These are phyloP conservation scores for Cyclostephanos tholiformis DNA, from an alignment of 108 stramenopile species.

Conservation along the genomic window DNA sequence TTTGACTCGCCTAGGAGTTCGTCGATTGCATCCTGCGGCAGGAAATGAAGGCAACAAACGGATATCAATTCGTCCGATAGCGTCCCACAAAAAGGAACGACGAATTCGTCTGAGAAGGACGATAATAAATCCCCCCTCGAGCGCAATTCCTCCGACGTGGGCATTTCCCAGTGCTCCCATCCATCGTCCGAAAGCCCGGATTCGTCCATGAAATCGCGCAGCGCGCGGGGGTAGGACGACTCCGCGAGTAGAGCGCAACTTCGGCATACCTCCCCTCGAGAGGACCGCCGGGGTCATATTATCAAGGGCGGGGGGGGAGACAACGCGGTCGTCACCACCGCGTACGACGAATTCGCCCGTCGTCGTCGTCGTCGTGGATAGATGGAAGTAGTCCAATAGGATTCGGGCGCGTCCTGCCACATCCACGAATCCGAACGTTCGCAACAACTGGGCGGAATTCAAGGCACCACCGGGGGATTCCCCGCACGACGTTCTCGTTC, in stretches of 20 bases:
- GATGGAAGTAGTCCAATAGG: conserved; percentile 2
- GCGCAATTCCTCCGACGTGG: background rate
- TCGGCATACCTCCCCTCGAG: conserved; percentile 48
- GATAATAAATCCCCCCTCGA: conserved; percentile 14
- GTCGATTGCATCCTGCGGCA: conserved; percentile 64
- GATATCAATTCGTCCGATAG: conserved; percentile 76
- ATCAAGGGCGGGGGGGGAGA: background rate
- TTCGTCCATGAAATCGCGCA: conserved; percentile 40
- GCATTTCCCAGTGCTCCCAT: conserved; percentile 51
- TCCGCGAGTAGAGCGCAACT: conserved; percentile 41
- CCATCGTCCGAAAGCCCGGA: conserved; percentile 38
- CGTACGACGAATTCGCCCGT: too few relatives aligned
- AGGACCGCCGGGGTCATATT: conserved; percentile 55
- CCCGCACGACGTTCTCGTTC: too few relatives aligned
- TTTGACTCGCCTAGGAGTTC: conserved; percentile 48
- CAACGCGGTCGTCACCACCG: background rate
- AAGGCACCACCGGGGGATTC: conserved; percentile 28
- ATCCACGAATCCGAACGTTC: conserved; percentile 88
- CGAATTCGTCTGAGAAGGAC: conserved; percentile 42
- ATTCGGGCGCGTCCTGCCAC: conserved; percentile 9
- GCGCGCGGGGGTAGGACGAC: conserved; percentile 36
- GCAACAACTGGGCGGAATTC: conserved; percentile 70
- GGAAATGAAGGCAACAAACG: conserved; percentile 57
- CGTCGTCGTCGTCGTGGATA: background rate
- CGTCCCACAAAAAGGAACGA: conserved; percentile 24